Evolutionary conservation across 148 eudicot genomes (phyloP).

Genomic region (Polygonum aviculare): DNA sequence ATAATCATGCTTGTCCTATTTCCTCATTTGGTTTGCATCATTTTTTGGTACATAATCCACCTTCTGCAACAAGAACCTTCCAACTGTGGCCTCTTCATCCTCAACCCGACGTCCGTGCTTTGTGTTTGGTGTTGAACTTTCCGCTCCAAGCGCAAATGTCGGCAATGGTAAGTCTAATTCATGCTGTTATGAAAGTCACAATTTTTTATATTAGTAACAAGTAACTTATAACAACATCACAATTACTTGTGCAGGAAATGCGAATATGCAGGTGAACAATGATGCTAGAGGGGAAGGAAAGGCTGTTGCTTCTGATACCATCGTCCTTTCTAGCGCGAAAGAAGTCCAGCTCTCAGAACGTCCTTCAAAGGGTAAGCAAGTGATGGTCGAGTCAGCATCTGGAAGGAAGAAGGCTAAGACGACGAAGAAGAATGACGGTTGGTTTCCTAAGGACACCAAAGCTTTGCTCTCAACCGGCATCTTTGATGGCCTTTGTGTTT

Average conservation of each 20-base stretch:
- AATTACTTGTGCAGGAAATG: not conserved
- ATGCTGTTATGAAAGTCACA: no score
- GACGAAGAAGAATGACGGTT: not conserved
- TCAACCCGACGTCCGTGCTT: not conserved
- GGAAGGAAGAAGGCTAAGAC: not conserved
- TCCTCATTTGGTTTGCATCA: no score
- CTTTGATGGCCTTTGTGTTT: not conserved
- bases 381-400: not conserved
- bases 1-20: no score
- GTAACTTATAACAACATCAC: not conserved
- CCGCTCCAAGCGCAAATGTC: not conserved
- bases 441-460: not conserved
- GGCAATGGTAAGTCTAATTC: not conserved
- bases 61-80: not conserved
- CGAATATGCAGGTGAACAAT: not conserved
- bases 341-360: not conserved
- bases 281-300: not conserved
- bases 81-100: not conserved
- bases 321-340: not conserved
- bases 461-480: not conserved
- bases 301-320: not conserved
- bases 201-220: no score
- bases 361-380: not conserved
- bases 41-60: not conserved
- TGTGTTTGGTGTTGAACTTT: not conserved